Conservation (phyloP, 1,284 basidiomycete genomes). For the Afroboletus lepidellus region DNA sequence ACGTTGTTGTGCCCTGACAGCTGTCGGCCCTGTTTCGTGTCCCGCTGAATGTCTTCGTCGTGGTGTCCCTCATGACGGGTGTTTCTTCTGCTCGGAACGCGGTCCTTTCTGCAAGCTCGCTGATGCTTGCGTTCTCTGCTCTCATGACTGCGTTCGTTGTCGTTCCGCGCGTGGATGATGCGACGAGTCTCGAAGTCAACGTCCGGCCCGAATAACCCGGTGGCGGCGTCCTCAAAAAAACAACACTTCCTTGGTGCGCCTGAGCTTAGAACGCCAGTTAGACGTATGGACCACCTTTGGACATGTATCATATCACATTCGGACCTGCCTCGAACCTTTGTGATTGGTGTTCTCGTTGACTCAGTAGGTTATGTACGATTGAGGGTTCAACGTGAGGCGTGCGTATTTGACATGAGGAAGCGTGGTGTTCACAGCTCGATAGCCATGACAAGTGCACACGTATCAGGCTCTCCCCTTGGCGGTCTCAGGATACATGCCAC, state of each 20-base stretch:
- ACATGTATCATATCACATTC: not conserved
- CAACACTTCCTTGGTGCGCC: too few species aligned
- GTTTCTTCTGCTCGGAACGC: slow-evolving; percentile 61
- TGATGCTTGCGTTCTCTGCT: slow-evolving; percentile 59
- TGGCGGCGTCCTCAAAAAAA: not conserved
- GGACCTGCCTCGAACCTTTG: not conserved
- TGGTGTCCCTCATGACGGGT: slow-evolving; percentile 67
- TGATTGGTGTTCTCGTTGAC: not conserved
- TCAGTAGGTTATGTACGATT: not conserved
- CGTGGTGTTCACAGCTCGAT: not conserved
- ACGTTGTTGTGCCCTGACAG: slow-evolving; percentile 32
- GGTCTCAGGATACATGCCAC: not conserved
- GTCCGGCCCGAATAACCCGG: slow-evolving; percentile 16
- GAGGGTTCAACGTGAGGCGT: not conserved
- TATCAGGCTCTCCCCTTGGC: not conserved
- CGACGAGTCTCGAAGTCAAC: slow-evolving; percentile 19
- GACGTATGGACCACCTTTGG: not conserved
- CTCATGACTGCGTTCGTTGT: slow-evolving; percentile 55
- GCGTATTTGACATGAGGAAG: not conserved
- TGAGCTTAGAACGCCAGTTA: not conserved
- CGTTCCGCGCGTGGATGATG: slow-evolving; percentile 33
- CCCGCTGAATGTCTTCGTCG: slow-evolving; percentile 72
- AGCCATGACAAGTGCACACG: not conserved
- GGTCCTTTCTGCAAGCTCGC: slow-evolving; percentile 58
- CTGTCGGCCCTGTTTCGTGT: slow-evolving; percentile 71